phyloP scores from a whole-genome alignment of 257 asterid genomes.

The Petunia axillaris region DNA sequence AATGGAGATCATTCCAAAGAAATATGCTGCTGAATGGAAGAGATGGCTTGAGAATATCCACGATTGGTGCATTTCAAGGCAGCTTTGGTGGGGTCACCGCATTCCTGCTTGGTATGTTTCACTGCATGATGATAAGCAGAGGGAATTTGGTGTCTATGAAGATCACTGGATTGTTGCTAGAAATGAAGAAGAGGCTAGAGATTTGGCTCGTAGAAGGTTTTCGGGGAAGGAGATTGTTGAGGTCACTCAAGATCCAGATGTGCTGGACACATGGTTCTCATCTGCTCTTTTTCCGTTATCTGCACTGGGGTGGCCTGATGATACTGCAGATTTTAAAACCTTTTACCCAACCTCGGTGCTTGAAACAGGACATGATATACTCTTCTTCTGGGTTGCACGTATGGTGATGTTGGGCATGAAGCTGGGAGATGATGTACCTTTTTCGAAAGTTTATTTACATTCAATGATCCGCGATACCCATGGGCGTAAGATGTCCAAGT shows the following conservation, averaged over 20 bases:
- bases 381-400: constrained; percentile 97
- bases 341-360: constrained; percentile 93
- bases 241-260: constrained; percentile 86
- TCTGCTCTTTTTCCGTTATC: constrained; percentile 88
- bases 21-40: constrained; percentile 86
- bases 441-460: constrained; percentile 89
- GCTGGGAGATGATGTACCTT: constrained; percentile 94
- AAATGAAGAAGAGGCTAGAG: constrained; percentile 66
- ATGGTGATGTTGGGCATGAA: constrained; percentile 98
- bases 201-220: constrained; percentile 61
- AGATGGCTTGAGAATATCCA: constrained; percentile 99
- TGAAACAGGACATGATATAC: constrained; percentile 95
- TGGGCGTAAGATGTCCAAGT: constrained; percentile 99
- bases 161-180: constrained; percentile 90
- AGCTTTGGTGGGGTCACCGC: constrained; percentile 99
- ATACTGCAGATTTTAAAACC: constrained; percentile 71
- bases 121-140: constrained; percentile 69
- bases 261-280: constrained; percentile 97
- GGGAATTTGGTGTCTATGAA: constrained; percentile 66
- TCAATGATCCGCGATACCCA: constrained; percentile 98
- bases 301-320: constrained; percentile 95
- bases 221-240: constrained; percentile 60
- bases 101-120: constrained; percentile 90
- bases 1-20: constrained; percentile 80
- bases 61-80: constrained; percentile 98